These are phyloP conservation scores for Penicillium occitanis DNA, from an alignment of 2,329 filamentous ascomycete species.

Conservation along the genomic window DNA sequence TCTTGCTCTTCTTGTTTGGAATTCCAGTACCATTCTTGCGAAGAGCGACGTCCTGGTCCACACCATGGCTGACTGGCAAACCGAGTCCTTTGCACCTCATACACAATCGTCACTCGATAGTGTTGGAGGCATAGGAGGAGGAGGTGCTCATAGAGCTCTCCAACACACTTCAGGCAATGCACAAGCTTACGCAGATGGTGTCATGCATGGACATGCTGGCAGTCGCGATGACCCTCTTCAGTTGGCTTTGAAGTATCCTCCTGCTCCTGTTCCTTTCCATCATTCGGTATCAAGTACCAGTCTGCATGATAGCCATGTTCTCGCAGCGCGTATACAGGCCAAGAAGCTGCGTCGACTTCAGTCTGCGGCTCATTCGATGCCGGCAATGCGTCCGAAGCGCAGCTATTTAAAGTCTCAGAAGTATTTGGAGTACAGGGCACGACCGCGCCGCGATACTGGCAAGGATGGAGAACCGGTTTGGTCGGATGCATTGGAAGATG, in stretches of 20 bases:
- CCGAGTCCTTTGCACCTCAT: slow-evolving; percentile 40
- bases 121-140: slow-evolving; percentile 35
- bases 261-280: slow-evolving; percentile 30
- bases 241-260: slow-evolving; percentile 39
- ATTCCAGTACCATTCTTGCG: slow-evolving; percentile 42
- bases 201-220: slow-evolving; percentile 30
- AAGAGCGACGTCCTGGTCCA: slow-evolving; percentile 37
- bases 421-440: slow-evolving; percentile 46
- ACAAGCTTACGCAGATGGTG: slow-evolving; percentile 40
- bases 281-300: slow-evolving; percentile 29
- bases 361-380: slow-evolving; percentile 30
- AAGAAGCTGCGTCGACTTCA: slow-evolving; percentile 40
- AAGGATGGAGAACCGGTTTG: slow-evolving; percentile 47
- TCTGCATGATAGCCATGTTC: slow-evolving; percentile 29
- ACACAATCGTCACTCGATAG: slow-evolving; percentile 36
- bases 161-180: slow-evolving; percentile 47
- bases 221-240: slow-evolving; percentile 38
- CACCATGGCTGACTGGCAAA: slow-evolving; percentile 45
- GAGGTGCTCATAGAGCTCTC: slow-evolving; percentile 38
- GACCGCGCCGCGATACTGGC: slow-evolving; percentile 45
- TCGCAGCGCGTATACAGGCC: slow-evolving; percentile 35
- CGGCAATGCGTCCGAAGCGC: slow-evolving; percentile 24
- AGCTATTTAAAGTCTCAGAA: slow-evolving; percentile 45
- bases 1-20: slow-evolving; percentile 35
- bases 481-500: slow-evolving; percentile 49